phyloP scores from a whole-genome alignment of 441 rosid species.

The Erysimum pusillum region DNA sequence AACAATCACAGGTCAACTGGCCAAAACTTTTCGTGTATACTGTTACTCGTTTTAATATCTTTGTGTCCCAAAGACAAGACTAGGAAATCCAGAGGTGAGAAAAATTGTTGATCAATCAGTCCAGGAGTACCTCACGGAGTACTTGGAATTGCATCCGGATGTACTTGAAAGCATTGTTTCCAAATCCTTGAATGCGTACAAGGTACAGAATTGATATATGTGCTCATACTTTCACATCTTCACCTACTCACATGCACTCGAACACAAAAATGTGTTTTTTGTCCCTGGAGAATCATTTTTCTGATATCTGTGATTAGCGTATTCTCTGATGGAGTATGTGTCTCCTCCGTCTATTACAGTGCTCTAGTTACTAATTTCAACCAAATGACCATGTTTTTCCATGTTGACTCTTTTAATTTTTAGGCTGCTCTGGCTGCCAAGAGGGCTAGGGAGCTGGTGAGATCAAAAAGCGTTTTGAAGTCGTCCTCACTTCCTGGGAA shows the following conservation, averaged over 20 bases:
- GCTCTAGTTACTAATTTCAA: constrained; percentile 2
- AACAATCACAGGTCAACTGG: constrained; percentile 25
- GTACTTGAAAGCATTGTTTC: constrained; percentile 90
- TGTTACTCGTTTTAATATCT: constrained; percentile 9
- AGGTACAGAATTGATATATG: constrained; percentile 56
- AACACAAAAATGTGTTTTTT: background rate
- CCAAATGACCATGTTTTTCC: constrained; percentile 13
- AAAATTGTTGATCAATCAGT: constrained; percentile 91
- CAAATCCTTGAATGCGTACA: constrained; percentile 92
- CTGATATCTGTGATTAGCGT: background rate
- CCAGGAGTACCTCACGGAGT: constrained; percentile 95
- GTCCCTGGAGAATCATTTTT: background rate
- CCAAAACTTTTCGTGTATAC: constrained; percentile 12
- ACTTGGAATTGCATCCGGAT: constrained; percentile 96
- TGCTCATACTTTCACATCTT: constrained; percentile 14
- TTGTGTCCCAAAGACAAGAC: constrained; percentile 67
- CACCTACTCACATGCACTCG: background rate
- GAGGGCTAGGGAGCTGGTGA: constrained; percentile 93
- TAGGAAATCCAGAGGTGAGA: constrained; percentile 99
- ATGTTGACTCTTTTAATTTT: constrained; percentile 37
- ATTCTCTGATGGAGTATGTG: constrained; percentile 7
- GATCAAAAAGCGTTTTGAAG: constrained; percentile 84
- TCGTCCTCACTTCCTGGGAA: constrained; percentile 95
- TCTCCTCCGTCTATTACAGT: constrained; percentile 7
- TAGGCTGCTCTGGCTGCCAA: constrained; percentile 98